Base-by-base conservation (phyloP, 2,329 filamentous ascomycete species). In the Exophiala oligosperma region DNA sequence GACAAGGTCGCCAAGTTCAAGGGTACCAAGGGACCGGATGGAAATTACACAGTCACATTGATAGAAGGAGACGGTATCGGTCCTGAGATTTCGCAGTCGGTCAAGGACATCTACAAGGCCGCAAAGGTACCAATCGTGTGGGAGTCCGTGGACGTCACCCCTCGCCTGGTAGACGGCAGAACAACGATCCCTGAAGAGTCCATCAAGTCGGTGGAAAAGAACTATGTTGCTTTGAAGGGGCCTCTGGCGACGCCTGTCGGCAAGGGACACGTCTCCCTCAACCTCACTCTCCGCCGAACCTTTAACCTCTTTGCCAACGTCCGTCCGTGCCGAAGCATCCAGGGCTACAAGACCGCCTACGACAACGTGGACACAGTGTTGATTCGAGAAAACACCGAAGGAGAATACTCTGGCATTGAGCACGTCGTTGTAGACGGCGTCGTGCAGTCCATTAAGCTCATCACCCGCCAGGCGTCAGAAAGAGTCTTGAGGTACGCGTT, bases 231-330 rank as follows among this genome's bases (percentile, higher is more conserved):
- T 64, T 87, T 99, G 67, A 99, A 99, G 85, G 94, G 95, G 66
- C 95, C 95, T 70, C 88, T 99, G 67, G 95, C 95, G 70, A 99
- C 94, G 2, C 94, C 94, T 65, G 86, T 99, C 72, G 94, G 95
- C 78, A 99, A 97, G 84, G 94, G 94, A 72, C 94, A 99, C 81
- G 93, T 99, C 76, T 97, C 94, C 59, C 90, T 99, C 69, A 99
- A 99, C 85, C 83, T 99, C 67, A 99, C 94, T 61, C 92, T 99
- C 71, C 93, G 94, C 75, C 90, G 94, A 74, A 99, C 95, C 65
- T 99, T 99, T 83, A 99, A 99, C 84, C 92, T 99, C 71, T 99
- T 99, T 79, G 95, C 94, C 81, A 99, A 99, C 82, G 84, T 99
- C 71, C 92, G 95, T 72, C 94, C 95, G 64, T 99, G 95, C 87